Percentiles rank a stretch among this genome's conserved stretches.
Conservation (phyloP, 805 yeast species). For the Nakazawaea ishiwadae region DNA sequence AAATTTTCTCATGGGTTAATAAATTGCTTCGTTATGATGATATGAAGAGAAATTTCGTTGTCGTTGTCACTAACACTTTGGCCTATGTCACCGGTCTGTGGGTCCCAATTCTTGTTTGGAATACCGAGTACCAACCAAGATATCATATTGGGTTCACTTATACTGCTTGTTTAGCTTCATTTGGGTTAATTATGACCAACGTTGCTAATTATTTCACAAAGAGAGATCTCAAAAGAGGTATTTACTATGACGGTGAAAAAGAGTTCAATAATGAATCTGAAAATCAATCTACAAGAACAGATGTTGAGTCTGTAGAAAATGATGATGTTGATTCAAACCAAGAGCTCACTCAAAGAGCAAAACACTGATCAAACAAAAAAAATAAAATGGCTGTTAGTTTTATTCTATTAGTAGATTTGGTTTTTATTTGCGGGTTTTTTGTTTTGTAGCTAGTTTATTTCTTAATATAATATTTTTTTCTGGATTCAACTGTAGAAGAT, state of each 20-base stretch:
- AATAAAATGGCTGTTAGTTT: too few species aligned
- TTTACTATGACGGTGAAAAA: neutral
- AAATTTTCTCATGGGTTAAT: slow-evolving; percentile 54
- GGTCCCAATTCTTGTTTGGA: slow-evolving; percentile 38
- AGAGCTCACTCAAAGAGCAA: too few species aligned
- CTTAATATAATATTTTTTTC: too few species aligned
- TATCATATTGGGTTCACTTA: slow-evolving; percentile 35
- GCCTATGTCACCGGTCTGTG: slow-evolving; percentile 38
- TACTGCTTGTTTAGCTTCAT: slow-evolving; percentile 27
- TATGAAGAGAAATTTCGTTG: slow-evolving; percentile 32
- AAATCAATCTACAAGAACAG: too few species aligned
- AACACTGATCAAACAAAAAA: too few species aligned
- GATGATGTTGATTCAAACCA: too few species aligned
- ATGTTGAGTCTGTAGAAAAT: too few species aligned
- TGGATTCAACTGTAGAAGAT: too few species aligned
- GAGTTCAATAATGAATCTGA: too few species aligned
- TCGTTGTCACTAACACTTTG: slow-evolving; percentile 35
- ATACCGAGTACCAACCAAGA: slow-evolving; percentile 30
- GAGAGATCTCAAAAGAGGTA: neutral
- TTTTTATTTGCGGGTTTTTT: too few species aligned
- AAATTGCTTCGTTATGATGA: slow-evolving; percentile 38
- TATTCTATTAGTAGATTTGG: too few species aligned
- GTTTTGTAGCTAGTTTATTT: too few species aligned
- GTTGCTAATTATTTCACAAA: slow-evolving; percentile 16
- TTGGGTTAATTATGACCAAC: slow-evolving; percentile 28